Evolutionary conservation across 1,284 basidiomycete genomes (phyloP).

Genomic region (Neotropicomus parvogracilis): DNA sequence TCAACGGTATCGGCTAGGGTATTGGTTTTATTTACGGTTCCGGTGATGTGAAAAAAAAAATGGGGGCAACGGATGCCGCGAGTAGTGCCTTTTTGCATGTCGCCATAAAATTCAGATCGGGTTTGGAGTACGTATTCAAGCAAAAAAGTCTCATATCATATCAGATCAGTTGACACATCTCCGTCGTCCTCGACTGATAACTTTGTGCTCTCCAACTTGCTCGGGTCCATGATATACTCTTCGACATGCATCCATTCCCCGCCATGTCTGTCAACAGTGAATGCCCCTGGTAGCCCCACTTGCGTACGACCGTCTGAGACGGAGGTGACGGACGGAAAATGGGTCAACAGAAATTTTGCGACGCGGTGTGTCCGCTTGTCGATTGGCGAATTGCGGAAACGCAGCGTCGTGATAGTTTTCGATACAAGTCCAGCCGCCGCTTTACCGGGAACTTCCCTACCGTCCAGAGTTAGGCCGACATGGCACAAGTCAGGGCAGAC

Average conservation of each 20-base stretch:
- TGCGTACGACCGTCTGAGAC: not conserved
- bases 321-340: not conserved
- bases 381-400: slow-evolving; percentile 4
- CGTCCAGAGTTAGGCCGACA: not conserved
- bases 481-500: not conserved
- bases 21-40: too few relatives aligned
- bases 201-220: not conserved
- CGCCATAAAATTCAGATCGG: too few relatives aligned
- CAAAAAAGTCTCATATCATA: too few relatives aligned
- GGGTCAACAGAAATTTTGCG: not conserved
- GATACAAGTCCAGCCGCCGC: too few relatives aligned
- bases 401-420: not conserved
- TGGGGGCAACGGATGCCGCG: too few relatives aligned
- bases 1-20: too few relatives aligned
- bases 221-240: not conserved
- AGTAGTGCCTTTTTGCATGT: too few relatives aligned
- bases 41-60: too few relatives aligned
- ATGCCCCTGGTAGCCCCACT: too few relatives aligned
- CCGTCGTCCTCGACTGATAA: not conserved
- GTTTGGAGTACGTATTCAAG: too few relatives aligned
- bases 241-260: not conserved
- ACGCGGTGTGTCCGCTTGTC: not conserved
- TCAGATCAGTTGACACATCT: not conserved
- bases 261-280: too few relatives aligned
- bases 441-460: not conserved